A percentile compares a stretch with the other conserved stretches of the same genome.
Evolutionary conservation across 352 stramenopile genomes (phyloP).

Genomic region (Sclerospora graminicola): DNA sequence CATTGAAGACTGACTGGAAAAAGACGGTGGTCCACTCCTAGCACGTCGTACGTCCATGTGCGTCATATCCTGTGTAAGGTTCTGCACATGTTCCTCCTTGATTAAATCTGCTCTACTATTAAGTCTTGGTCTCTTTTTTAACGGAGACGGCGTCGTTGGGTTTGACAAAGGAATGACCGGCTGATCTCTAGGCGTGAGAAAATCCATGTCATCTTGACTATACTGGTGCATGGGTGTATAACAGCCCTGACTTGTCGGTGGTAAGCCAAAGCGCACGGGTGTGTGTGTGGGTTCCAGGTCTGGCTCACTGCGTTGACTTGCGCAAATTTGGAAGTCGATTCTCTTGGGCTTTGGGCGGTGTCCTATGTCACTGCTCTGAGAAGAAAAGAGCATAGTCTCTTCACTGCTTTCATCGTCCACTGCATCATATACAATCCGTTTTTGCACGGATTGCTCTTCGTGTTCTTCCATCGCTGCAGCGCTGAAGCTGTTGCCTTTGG

Average conservation of each 20-base stretch:
- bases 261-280: constrained; percentile 17
- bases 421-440: constrained; percentile 68
- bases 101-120: constrained; percentile 24
- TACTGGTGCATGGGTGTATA: constrained; percentile 53
- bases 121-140: constrained; percentile 66
- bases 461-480: constrained; percentile 6
- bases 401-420: constrained; percentile 50
- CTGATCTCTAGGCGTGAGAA: constrained; percentile 75
- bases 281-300: constrained; percentile 41
- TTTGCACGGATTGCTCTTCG: constrained; percentile 42
- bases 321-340: constrained; percentile 61
- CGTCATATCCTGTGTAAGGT: constrained; percentile 64
- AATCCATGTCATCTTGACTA: constrained; percentile 81
- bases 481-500: constrained; percentile 15
- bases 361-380: constrained; percentile 35
- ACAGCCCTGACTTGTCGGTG: constrained; percentile 24
- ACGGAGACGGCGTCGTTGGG: constrained; percentile 65
- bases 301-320: constrained; percentile 61
- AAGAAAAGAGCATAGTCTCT: constrained; percentile 16
- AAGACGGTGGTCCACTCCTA: constrained; percentile 22
- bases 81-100: constrained; percentile 56
- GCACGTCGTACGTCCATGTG: constrained; percentile 53
- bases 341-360: constrained; percentile 41
- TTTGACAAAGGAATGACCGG: constrained; percentile 75
- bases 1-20: constrained; percentile 47